These are phyloP conservation scores for Obba rivulosa DNA, from an alignment of 768 basidiomycete species.

Conservation along the genomic window DNA sequence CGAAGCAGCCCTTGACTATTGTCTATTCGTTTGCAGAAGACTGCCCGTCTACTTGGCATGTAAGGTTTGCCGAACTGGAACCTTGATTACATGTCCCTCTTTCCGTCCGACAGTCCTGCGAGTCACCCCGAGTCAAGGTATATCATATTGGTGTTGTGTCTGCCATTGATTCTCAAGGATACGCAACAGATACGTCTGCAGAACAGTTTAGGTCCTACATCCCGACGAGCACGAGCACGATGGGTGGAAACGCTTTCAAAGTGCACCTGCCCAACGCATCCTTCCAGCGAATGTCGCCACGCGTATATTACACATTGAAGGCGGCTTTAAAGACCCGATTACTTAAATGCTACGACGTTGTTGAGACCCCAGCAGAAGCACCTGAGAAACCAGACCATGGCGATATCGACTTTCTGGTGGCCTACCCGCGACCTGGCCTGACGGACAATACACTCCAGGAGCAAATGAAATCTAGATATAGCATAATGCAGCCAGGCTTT, in stretches of 20 bases:
- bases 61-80: too few species aligned
- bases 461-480: conserved; percentile 43
- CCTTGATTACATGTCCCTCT: too few species aligned
- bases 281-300: conserved; percentile 59
- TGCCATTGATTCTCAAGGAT: too few species aligned
- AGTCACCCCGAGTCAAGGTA: too few species aligned
- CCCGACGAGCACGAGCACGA: conserved; percentile 29
- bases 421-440: conserved; percentile 30
- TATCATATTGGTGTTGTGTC: too few species aligned
- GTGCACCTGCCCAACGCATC: conserved; percentile 34
- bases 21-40: too few species aligned
- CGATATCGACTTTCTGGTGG: conserved; percentile 65
- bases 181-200: too few species aligned
- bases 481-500: conserved; percentile 43
- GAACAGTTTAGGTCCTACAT: too few species aligned
- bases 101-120: too few species aligned
- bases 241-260: conserved; percentile 72
- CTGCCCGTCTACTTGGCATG: too few species aligned
- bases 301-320: conserved; percentile 49
- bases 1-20: too few species aligned
- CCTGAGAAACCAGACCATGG: conserved; percentile 64
- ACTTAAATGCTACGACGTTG: conserved; percentile 40
- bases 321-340: conserved; percentile 37
- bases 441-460: conserved; percentile 21
- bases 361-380: conserved; percentile 54